Base-by-base conservation (phyloP, 805 yeast species). In the Candida takata region DNA sequence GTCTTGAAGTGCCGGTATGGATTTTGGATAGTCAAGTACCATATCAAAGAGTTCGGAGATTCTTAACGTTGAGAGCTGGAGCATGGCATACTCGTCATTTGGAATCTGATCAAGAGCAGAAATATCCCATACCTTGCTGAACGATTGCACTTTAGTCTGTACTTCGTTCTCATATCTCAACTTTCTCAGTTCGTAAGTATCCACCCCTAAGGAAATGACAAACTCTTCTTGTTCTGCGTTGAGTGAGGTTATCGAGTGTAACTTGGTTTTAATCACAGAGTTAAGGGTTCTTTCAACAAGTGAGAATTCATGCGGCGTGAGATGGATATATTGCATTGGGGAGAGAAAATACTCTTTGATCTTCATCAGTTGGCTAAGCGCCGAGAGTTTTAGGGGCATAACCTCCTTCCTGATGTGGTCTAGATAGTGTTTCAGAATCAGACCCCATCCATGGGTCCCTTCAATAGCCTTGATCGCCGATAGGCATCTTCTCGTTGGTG, bases 41-140 rank as follows among this genome's bases (percentile, higher is more conserved):
- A 84, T 69, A 20, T 72, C 74, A 49, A 68, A 80, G 8, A 80
- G 69, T 48, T 84, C 86, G 1, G 50, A 42, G 2, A 69, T 72
- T 39, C 92, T 60, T 27, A 79, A 57, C n/a, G 45, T 45, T 5
- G 48, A 35, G 2, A 55, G 28, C 17, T 51, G 47, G 4, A 29
- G 24, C 18, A 20, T 35, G 3, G 44, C 18, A 1, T 41, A 18
- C 4, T 38, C 46, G 16, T 40, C 45, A 10, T 29, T 14, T 5
- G 43, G 42, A 3, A 43, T 25, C 18, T 41, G 34, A 2, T 32
- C 28, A n/a, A 43, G 28, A 15, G 49, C 24, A 3, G 54, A 39
- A 12, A 23, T 19, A 16, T 46, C 35, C 57, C 55, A 53, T 1
- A 41, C 12, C 2, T 44, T 36, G 3, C 37, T 41, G 11, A 38